These are phyloP conservation scores for Carex sylvatica DNA, from an alignment of 202 grass and related monocot species.

Conservation along the genomic window DNA sequence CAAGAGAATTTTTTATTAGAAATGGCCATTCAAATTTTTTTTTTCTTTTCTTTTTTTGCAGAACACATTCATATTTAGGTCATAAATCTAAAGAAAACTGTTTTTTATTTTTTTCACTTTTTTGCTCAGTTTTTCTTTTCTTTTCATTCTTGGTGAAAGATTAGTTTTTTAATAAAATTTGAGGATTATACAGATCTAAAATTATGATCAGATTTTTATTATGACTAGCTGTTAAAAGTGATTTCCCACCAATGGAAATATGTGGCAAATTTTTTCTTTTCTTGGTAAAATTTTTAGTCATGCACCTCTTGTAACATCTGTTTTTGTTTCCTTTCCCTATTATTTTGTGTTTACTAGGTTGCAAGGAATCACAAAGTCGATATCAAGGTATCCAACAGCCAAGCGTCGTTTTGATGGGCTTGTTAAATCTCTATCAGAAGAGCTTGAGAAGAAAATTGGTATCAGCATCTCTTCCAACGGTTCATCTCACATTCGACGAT, in stretches of 20 bases:
- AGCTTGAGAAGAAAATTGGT: constrained; percentile 78
- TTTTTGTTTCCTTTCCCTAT: not conserved
- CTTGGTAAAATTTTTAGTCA: not conserved
- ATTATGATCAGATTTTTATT: not conserved
- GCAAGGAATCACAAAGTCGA: constrained; percentile 91
- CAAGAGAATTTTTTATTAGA: not conserved
- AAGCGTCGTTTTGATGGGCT: constrained; percentile 78
- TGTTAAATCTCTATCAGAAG: constrained; percentile 54
- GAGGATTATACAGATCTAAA: not conserved
- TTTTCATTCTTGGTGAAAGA: not conserved
- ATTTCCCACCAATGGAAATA: not conserved
- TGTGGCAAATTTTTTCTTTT: not conserved
- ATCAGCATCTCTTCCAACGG: constrained; percentile 23
- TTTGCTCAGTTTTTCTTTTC: not conserved
- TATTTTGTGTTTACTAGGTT: constrained; percentile 39
- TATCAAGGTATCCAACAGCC: constrained; percentile 88
- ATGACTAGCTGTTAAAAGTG: not conserved
- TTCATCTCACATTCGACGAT: constrained; percentile 39
- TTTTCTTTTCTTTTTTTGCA: not conserved
- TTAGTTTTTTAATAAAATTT: not conserved
- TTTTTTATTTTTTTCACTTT: not conserved
- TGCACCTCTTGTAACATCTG: not conserved
- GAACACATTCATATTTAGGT: not conserved
- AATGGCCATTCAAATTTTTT: not conserved
- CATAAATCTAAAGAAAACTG: not conserved